Percentiles rank a stretch among this genome's conserved stretches.
These are phyloP conservation scores for Quercus alba DNA, from an alignment of 306 rosid species.

Conservation along the genomic window DNA sequence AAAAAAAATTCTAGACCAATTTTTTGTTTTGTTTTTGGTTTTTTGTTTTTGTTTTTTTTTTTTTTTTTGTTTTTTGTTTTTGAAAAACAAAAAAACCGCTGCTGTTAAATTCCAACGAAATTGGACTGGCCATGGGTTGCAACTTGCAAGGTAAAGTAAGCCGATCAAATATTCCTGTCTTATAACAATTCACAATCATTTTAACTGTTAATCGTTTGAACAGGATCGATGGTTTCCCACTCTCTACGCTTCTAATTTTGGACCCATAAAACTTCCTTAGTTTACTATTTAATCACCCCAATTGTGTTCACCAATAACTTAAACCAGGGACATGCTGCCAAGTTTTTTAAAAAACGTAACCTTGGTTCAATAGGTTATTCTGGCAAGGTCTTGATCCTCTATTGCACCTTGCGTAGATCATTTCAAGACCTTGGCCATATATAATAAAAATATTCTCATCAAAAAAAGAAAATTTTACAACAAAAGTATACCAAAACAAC, in stretches of 20 bases:
- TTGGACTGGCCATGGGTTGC: background rate
- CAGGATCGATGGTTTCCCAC: conserved; percentile 26
- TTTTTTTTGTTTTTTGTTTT: no score
- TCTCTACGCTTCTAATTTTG: conserved; percentile 28
- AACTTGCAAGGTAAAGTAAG: background rate
- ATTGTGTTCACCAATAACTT: background rate
- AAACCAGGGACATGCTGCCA: conserved; percentile 2
- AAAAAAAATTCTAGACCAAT: no score
- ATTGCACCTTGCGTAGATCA: background rate
- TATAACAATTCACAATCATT: background rate
- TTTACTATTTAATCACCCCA: conserved; percentile 24
- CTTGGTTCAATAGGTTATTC: conserved; percentile 20
- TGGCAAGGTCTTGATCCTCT: conserved; percentile 27
- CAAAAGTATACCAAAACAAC: background rate
- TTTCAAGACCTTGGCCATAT: conserved; percentile 30
- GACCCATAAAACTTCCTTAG: background rate
- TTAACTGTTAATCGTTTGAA: background rate
- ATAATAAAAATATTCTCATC: background rate
- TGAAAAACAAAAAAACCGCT: background rate
- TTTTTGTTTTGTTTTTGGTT: no score
- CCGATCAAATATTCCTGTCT: background rate
- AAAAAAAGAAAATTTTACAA: background rate
- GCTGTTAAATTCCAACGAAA: background rate
- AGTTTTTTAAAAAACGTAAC: background rate
- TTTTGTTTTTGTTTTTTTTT: no score